These are phyloP conservation scores for Cytospora chrysosperma DNA, from an alignment of 2,329 filamentous ascomycete species.

Conservation along the genomic window DNA sequence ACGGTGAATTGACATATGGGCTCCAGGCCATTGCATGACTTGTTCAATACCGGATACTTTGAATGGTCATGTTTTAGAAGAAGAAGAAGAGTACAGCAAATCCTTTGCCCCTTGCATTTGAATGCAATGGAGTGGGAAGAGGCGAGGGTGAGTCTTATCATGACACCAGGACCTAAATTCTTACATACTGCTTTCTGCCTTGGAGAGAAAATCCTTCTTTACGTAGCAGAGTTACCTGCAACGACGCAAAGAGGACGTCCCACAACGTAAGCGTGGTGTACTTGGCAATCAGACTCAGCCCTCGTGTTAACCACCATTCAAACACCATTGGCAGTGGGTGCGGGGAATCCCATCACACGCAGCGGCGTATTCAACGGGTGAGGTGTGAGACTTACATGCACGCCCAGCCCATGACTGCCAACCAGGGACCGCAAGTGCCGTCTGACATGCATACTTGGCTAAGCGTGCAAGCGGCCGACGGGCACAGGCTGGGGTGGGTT, in stretches of 20 bases:
- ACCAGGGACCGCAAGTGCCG: background rate
- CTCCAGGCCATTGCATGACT: constrained; percentile 4
- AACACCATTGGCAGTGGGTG: background rate
- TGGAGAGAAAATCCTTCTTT: background rate
- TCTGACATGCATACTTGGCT: background rate
- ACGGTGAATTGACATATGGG: constrained; percentile 12
- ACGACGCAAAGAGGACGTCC: background rate
- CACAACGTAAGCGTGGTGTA: background rate
- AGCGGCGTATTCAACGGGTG: background rate
- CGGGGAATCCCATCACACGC: background rate
- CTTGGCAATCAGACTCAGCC: background rate
- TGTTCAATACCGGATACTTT: background rate
- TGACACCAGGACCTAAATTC: background rate
- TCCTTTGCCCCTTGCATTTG: background rate
- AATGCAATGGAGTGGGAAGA: background rate
- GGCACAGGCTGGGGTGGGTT: background rate
- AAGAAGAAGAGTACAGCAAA: background rate
- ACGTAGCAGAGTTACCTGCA: background rate
- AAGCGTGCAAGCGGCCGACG: background rate
- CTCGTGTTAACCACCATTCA: background rate
- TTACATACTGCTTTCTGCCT: background rate
- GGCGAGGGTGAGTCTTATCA: background rate
- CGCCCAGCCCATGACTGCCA: background rate
- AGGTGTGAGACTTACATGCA: background rate
- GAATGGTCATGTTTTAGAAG: background rate